Percentiles rank a stretch among this genome's conserved stretches.
Evolutionary conservation across 176 grass and related monocot species (phyloP).

Genomic region (Melocanna baccifera): DNA sequence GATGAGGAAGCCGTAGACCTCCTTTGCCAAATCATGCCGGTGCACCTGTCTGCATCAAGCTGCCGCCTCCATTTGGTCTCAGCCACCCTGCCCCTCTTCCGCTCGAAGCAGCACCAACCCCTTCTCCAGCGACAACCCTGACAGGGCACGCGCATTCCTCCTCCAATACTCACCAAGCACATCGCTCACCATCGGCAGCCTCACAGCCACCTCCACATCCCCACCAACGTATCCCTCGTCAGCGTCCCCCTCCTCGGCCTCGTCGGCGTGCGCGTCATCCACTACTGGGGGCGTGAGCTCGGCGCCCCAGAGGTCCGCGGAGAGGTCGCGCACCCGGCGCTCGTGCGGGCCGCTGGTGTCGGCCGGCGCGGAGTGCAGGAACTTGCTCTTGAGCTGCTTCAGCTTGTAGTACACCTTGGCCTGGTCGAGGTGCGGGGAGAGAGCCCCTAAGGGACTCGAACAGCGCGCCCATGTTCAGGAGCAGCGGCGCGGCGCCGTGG

Average conservation of each 20-base stretch:
- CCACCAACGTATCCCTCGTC: not conserved
- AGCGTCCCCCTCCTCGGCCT: not conserved
- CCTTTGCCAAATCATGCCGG: slow-evolving; percentile 66
- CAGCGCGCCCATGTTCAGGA: slow-evolving; percentile 42
- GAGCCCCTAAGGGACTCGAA: slow-evolving; percentile 45
- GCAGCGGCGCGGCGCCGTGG: slow-evolving; percentile 46
- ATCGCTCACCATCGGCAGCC: slow-evolving; percentile 44
- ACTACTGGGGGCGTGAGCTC: not conserved
- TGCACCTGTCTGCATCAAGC: slow-evolving; percentile 55
- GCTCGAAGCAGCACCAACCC: slow-evolving; percentile 41
- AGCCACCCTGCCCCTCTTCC: slow-evolving; percentile 23
- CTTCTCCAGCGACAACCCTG: slow-evolving; percentile 44
- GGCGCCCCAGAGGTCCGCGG: slow-evolving; percentile 52
- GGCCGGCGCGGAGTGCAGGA: slow-evolving; percentile 17
- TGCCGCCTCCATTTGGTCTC: slow-evolving; percentile 66
- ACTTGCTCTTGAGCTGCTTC: slow-evolving; percentile 90
- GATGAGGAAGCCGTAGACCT: slow-evolving; percentile 56
- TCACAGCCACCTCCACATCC: not conserved
- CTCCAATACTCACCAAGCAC: slow-evolving; percentile 65
- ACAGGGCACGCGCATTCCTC: slow-evolving; percentile 20
- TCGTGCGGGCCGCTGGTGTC: slow-evolving; percentile 38
- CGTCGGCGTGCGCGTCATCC: slow-evolving; percentile 9
- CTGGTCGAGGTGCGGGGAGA: slow-evolving; percentile 48
- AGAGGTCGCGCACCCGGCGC: slow-evolving; percentile 52
- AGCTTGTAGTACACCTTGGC: slow-evolving; percentile 84